Percentiles rank a stretch among this genome's conserved stretches.
phyloP scores from a whole-genome alignment of 1,284 basidiomycete species.

The Fomitopsis pinicola region DNA sequence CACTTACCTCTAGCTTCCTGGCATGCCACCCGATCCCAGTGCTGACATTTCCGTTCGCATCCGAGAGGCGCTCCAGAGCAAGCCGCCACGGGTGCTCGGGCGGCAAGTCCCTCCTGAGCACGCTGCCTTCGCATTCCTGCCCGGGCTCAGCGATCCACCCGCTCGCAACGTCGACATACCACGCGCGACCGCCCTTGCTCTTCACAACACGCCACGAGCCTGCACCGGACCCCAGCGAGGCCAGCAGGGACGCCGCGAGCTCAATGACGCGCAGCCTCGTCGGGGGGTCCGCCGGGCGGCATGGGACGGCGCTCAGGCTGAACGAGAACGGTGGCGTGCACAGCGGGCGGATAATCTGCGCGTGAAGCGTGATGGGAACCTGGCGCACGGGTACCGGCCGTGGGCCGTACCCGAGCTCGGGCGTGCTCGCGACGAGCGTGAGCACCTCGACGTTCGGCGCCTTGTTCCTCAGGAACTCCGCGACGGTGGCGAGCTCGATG shows the following conservation, averaged over 20 bases:
- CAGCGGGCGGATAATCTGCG: conserved; percentile 71
- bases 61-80: conserved; percentile 71
- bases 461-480: conserved; percentile 66
- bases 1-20: conserved; percentile 91
- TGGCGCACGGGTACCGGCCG: conserved; percentile 43
- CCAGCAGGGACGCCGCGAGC: conserved; percentile 72
- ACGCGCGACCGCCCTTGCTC: conserved; percentile 91
- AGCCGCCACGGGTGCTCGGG: conserved; percentile 60
- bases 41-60: conserved; percentile 84
- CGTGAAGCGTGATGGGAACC: conserved; percentile 61
- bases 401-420: conserved; percentile 61
- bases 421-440: conserved; percentile 76
- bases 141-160: conserved; percentile 59
- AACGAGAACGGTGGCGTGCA: conserved; percentile 78
- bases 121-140: conserved; percentile 11
- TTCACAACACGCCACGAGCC: conserved; percentile 84
- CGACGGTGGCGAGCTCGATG: conserved; percentile 65
- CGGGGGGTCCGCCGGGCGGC: conserved; percentile 41
- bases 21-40: conserved; percentile 94
- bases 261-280: conserved; percentile 89
- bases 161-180: conserved; percentile 89
- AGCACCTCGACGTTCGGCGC: conserved; percentile 84
- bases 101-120: conserved; percentile 59
- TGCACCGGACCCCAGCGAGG: conserved; percentile 70
- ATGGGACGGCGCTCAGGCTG: conserved; percentile 30